Conservation (phyloP, 768 basidiomycete species). For the Russula sp. region DNA sequence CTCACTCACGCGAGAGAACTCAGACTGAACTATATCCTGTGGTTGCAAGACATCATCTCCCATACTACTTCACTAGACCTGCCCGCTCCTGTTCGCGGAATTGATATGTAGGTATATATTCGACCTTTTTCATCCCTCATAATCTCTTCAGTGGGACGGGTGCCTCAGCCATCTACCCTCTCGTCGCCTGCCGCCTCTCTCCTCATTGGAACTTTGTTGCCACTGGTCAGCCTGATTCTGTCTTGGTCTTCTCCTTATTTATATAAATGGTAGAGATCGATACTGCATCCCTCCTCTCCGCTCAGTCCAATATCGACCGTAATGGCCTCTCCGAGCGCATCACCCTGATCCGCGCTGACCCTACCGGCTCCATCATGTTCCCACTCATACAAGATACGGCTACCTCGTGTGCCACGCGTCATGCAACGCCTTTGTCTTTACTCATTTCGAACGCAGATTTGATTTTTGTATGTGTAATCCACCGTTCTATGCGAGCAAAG, state of each 20-base stretch:
- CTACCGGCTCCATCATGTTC: constrained; percentile 42
- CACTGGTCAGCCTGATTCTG: constrained; percentile 46
- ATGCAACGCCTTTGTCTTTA: background rate
- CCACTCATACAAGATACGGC: constrained; percentile 29
- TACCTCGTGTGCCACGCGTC: constrained; percentile 1
- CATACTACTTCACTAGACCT: constrained; percentile 5
- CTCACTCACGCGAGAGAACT: background rate
- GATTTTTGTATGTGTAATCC: constrained; percentile 95
- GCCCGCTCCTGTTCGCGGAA: constrained; percentile 37
- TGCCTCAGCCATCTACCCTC: constrained; percentile 82
- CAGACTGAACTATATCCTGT: constrained; percentile 83
- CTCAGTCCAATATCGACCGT: constrained; percentile 47
- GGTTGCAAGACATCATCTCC: constrained; percentile 63
- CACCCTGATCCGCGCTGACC: constrained; percentile 36
- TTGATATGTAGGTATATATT: constrained; percentile 60
- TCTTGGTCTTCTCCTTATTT: background rate
- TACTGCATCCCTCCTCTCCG: constrained; percentile 47
- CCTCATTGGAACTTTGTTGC: constrained; percentile 55
- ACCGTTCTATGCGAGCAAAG: constrained; percentile 78
- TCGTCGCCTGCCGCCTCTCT: constrained; percentile 56
- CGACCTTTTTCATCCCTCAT: background rate
- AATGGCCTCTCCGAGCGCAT: constrained; percentile 57
- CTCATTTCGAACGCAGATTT: constrained; percentile 35
- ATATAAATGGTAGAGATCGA: constrained; percentile 57
- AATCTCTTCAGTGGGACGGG: constrained; percentile 71